Evolutionary conservation across 352 stramenopile species (phyloP).

Genomic region (Phytophthora pinifolia): DNA sequence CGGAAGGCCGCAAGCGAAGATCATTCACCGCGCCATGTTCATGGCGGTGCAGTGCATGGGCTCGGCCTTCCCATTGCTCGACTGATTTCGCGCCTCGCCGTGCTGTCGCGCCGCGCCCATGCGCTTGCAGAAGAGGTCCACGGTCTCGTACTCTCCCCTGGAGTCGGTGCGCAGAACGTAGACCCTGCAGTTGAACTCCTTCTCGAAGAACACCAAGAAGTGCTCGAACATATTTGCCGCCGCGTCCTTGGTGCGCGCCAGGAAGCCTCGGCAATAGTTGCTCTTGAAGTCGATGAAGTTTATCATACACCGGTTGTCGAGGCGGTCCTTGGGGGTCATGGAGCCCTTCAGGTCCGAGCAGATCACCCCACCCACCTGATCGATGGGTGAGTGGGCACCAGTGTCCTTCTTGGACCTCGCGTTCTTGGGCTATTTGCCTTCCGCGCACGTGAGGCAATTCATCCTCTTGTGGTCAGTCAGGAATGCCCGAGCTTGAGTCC

Average conservation of each 20-base stretch:
- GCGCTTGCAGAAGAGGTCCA: slow-evolving; percentile 28
- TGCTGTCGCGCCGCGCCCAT: slow-evolving; percentile 21
- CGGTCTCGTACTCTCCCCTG: slow-evolving; percentile 26
- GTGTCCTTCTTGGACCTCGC: slow-evolving; percentile 4
- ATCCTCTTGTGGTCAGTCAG: slow-evolving; percentile 2
- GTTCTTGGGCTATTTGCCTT: slow-evolving; percentile 21
- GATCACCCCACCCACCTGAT: slow-evolving; percentile 22
- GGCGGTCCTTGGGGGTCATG: slow-evolving; percentile 4
- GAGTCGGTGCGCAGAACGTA: slow-evolving; percentile 15
- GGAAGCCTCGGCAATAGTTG: slow-evolving; percentile 20
- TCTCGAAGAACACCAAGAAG: slow-evolving; percentile 13
- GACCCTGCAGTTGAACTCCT: background rate
- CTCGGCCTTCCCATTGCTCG: slow-evolving; percentile 34
- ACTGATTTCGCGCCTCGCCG: slow-evolving; percentile 24
- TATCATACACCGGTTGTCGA: slow-evolving; percentile 13
- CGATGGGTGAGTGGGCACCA: slow-evolving; percentile 9
- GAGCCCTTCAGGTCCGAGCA: slow-evolving; percentile 7
- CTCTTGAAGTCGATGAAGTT: slow-evolving; percentile 16
- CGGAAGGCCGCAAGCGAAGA: slow-evolving; percentile 28
- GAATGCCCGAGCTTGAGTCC: slow-evolving; percentile 3
- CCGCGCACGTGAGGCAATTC: slow-evolving; percentile 14
- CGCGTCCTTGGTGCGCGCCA: slow-evolving; percentile 14
- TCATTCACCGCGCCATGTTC: slow-evolving; percentile 32
- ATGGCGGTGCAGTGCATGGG: slow-evolving; percentile 1
- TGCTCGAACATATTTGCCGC: slow-evolving; percentile 9